Evolutionary conservation across 163 green algal genomes (phyloP), one percentile per base, ranked within the genome.

Genomic region (Chlorella variabilis): DNA sequence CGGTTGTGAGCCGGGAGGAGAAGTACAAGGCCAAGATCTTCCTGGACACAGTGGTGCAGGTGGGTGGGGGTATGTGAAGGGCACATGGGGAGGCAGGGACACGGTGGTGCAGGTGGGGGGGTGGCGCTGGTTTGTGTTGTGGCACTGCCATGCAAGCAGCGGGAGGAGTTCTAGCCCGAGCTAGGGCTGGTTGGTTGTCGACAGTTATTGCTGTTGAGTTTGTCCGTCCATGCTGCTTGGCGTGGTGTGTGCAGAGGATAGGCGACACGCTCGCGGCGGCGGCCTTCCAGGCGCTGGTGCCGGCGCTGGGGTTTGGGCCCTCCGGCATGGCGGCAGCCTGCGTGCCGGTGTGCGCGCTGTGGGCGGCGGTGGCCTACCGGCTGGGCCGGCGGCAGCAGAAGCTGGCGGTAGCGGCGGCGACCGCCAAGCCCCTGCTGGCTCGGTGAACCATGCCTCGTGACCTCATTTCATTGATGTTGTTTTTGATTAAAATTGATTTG

Each of bases 1-100:
- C 93, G 13, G 91, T 96, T 25, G 85, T 97, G 2, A 85, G 83
- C 0, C 73, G 87, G 0, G 85, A 92, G 0, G 92, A 96, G 71
- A 97, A 96, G 87, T 96, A 96, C 83, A 87, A 87, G 27, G 89
- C 87, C 71, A 95, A 95, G 86, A 81, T 94, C 21, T 83, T 90
- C 38, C 62, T 93, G 42, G 88, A 93, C 80, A 93, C 89, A 20
- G 88, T 95, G 62, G 86, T 94, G 56, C 86, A 92, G 78, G 84
- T 75, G 81, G 20, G 76, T 80, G 61, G 85, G 75, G 39, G 86
- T 89, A 73, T 85, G 62, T n/a, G n/a, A n/a, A n/a, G 62, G n/a
- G 62, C 3, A 20, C 4, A 6, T 25, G 62, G 62, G 62, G 62
- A 8, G 21, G 13, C 13, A 7, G 29, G 31, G 13, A 27, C 15